Evolutionary conservation across 2,329 filamentous ascomycete species (phyloP), one percentile per base, ranked within the genome.

Genomic region (Xylaria arbuscula): DNA sequence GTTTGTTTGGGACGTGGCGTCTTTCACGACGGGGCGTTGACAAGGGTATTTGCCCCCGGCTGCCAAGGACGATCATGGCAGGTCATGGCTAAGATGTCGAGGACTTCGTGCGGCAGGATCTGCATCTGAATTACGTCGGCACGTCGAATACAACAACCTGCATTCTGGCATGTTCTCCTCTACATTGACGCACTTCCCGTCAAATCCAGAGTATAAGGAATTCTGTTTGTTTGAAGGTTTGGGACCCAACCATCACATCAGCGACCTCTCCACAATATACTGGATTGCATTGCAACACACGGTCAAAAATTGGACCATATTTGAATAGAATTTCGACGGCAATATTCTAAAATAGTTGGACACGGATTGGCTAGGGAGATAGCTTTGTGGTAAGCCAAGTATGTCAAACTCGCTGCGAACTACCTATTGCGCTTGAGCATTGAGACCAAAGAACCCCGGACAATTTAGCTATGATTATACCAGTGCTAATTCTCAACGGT

Each of bases 31-130:
- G 55, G 36, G 36, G 53, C n/a, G 38, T 24, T 48, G 62, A 72
- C 72, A 72, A 64, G 73, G 72, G 40, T 70, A 48, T 36, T 4
- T 28, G n/a, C 15, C 59, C 68, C 70, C 66, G 65, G 66, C 65
- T 67, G 72, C 74, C 72, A 75, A 76, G 73, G 74, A 64, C 72
- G 74, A 76, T 76, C 73, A 75, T 70, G 63, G 67, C 70, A 72
- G 66, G 45, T 28, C 40, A 45, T 11, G 54, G 51, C 66, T 67
- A 55, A 64, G 67, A 67, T 71, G 62, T 70, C 50, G 59, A 61
- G 38, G 62, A 53, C 32, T n/a, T 64, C 55, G 53, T 58, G 62
- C 66, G 67, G 69, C 45, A 61, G 53, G 62, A 64, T 67, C 64
- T 64, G 64, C 60, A 71, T 59, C 28, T 60, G 47, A 51, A 55